Evolutionary conservation across 2,329 filamentous ascomycete species (phyloP).

Genomic region (Aspergillus nomiae): DNA sequence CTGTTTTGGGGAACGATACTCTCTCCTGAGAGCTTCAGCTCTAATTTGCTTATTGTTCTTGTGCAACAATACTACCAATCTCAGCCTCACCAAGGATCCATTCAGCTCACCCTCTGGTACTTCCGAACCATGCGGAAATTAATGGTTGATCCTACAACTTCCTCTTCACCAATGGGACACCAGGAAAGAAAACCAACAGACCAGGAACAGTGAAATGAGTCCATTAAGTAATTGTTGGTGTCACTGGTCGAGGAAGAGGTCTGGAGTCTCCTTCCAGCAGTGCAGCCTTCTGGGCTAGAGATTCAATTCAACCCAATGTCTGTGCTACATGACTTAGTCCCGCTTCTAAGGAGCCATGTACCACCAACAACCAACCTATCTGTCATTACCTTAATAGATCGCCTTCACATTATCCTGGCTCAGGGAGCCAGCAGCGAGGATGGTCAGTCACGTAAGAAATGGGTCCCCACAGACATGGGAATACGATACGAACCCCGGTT

Average conservation of each 20-base stretch:
- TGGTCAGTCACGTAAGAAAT: not conserved
- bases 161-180: not conserved
- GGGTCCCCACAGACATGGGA: not conserved
- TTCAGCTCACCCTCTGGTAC: not conserved
- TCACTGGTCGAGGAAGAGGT: not conserved
- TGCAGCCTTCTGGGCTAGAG: not conserved
- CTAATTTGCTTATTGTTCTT: not conserved
- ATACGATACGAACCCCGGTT: not conserved
- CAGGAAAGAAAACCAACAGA: not conserved
- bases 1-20: not conserved
- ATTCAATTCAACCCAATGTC: not conserved
- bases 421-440: not conserved
- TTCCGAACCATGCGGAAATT: not conserved
- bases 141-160: not conserved
- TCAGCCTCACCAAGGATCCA: not conserved
- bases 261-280: not conserved
- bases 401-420: not conserved
- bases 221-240: not conserved
- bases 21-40: not conserved
- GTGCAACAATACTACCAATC: not conserved
- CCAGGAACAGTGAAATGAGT: not conserved
- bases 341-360: not conserved
- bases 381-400: not conserved
- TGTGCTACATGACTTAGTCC: not conserved
- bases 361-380: not conserved